Conservation (phyloP, 371 early-diverging fungal genomes). For the Lichtheimia ornata region DNA sequence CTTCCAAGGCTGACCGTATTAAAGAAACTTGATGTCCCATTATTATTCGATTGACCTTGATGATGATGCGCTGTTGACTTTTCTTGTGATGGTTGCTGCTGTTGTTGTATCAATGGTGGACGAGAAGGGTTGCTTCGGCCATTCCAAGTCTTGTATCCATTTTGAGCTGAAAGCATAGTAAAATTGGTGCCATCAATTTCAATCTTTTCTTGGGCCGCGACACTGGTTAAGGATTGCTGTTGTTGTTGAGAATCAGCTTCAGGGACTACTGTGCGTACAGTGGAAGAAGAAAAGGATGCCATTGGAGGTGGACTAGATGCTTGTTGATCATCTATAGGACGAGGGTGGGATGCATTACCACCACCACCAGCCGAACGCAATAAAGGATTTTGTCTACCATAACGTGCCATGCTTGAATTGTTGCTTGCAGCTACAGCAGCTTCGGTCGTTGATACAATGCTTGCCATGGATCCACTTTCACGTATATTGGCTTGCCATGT, state of each 20-base stretch:
- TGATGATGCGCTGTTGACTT: not conserved
- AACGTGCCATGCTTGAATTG: slow-evolving; percentile 21
- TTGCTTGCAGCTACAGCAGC: slow-evolving; percentile 3
- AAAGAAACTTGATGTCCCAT: not conserved
- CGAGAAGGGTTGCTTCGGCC: slow-evolving; percentile 13
- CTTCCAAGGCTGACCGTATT: slow-evolving; percentile 14
- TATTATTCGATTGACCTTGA: not conserved
- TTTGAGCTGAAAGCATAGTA: not conserved
- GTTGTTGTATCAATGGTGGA: slow-evolving; percentile 2
- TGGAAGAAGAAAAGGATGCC: slow-evolving; percentile 36
- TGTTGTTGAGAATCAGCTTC: slow-evolving; percentile 2
- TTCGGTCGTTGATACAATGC: slow-evolving; percentile 14
- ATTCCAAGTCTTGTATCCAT: slow-evolving; percentile 18
- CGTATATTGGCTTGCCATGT: slow-evolving; percentile 22
- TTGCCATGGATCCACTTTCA: slow-evolving; percentile 25
- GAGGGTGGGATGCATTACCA: too few species aligned
- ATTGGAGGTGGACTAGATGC: slow-evolving; percentile 8
- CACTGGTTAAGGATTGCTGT: not conserved
- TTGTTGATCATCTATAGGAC: slow-evolving; percentile 1
- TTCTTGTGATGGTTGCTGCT: not conserved
- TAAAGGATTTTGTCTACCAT: slow-evolving; percentile 27
- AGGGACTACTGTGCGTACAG: slow-evolving; percentile 37
- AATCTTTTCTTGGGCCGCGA: slow-evolving; percentile 17
- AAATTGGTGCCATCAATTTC: slow-evolving; percentile 20
- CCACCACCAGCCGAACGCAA: not conserved